Base-by-base conservation (phyloP, 1,139 yeast genomes). In the Kodamaea arcana region DNA sequence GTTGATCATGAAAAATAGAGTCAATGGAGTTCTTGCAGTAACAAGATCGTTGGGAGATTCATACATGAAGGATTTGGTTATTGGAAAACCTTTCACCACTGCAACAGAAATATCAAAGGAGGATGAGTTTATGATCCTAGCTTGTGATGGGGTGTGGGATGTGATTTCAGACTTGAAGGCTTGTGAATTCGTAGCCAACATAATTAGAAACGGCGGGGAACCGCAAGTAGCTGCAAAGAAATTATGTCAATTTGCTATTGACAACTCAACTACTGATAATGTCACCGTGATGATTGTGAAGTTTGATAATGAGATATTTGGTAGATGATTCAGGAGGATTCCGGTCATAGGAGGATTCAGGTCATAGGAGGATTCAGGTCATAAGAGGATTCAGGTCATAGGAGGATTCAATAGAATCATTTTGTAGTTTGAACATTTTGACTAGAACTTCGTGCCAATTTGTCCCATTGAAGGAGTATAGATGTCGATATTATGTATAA, bases 91-190 rank as follows among this genome's bases (percentile, higher is more conserved):
- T 0, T 92, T 83, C 51, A 92, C 98, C 0, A 87, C 98, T 1
- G 79, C 88, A 32, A 88, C 95, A 0, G 86, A 80, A 50, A 69
- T 94, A 18, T 62, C 71, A 41, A 48, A 62, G 14, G 65, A 66
- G 4, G 95, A 86, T 52, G 79, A 83, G 47, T 87, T 85, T 54
- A 56, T 90, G 52, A 88, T 90, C 34, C 62, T 90, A 40, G 97
- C 96, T 1, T 88, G 97, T 56, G 97, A 90, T 58, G 97, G 97
- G 0, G 66, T 90, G 11, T 90, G 97, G 97, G 97, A 90, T 55
- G 96, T 90, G 3, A 71, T 90, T 35, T 70, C 79, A 5, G 97
- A 90, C 51, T 80, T 79, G 43, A 75, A 75, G 37, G 97, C 97
- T 0, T 85, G 94, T 41, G 80, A 81, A 37, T 58, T 81, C 48